Base-by-base conservation (phyloP, 495 filamentous ascomycete species). In the Penicillium paxilli region DNA sequence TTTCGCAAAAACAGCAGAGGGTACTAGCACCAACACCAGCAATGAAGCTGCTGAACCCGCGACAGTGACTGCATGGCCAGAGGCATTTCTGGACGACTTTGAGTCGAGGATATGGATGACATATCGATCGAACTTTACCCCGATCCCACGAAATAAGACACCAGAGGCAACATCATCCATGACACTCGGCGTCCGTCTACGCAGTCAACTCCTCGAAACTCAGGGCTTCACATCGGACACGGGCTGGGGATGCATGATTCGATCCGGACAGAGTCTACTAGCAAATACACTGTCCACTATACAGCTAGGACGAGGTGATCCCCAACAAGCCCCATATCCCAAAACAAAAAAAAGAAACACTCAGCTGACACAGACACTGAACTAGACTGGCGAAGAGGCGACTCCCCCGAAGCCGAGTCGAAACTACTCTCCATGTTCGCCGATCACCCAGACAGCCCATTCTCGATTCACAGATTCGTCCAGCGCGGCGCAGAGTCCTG, bases 181-280 rank as follows among this genome's bases (percentile, higher is more conserved):
- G 80, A 92, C 90, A n/a, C 82, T 97, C 33, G 72, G 89, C 17
- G 92, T 96, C 65, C 87, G 90, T 30, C 70, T 98, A 52, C 83
- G 90, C 60, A 93, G 79, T 40, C 89, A 92, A 62, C 77, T 97
- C 24, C 82, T 84, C 23, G 90, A 94, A 49, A 80, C 89, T 23
- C 78, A 78, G 21, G 92, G 91, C 17, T 99, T 99, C 73, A 87
- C 90, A 19, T 93, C 90, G 2, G 95, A 99, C 70, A 90, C 90
- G 0, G 94, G 94, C 28, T 99, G 95, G 92, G 95, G 95, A 1
- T 99, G 95, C 64, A 99, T 99, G 95, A 98, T 99, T 58, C 80
- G 95, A 60, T 96, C 93, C 0, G 95, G 94, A 10, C 95, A 99
- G 73, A 90, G 90, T 60, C 76, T 99, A 14, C 75, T 99, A 26